phyloP scores from a whole-genome alignment of 176 grass and related monocot species.

The Carex littledalei region DNA sequence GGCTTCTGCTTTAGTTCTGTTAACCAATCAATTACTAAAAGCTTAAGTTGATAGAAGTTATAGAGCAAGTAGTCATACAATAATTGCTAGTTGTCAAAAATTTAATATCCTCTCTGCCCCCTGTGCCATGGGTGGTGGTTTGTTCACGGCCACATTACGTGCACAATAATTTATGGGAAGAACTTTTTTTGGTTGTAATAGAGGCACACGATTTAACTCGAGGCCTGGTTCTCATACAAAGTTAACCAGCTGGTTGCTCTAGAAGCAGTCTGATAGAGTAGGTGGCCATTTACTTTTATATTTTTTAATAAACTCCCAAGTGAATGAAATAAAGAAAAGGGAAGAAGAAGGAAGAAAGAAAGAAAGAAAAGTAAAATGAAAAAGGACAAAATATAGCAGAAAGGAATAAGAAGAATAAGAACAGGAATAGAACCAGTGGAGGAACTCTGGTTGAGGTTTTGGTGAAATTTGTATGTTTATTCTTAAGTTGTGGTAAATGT shows the following conservation, averaged over 20 bases:
- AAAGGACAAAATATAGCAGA: neutral
- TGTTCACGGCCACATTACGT: neutral
- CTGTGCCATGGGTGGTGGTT: neutral
- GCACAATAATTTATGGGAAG: neutral
- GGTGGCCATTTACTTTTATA: neutral
- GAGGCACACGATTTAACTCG: neutral
- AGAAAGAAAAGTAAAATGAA: neutral
- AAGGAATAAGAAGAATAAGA: neutral
- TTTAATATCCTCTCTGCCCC: neutral
- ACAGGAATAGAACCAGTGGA: neutral
- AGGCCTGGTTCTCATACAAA: neutral
- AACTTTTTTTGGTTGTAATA: neutral
- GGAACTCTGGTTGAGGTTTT: neutral
- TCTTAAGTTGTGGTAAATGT: neutral
- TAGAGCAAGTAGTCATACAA: neutral
- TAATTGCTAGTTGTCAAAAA: neutral
- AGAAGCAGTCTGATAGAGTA: neutral
- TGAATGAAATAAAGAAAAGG: neutral
- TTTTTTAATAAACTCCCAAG: neutral
- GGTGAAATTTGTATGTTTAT: neutral
- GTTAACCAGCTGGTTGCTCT: neutral
- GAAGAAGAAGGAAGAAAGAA: neutral
- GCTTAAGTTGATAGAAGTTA: neutral
- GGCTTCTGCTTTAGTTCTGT: constrained; percentile 1
- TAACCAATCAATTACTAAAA: neutral